Conservation (phyloP, 805 yeast species). For the Candida taoyuanica region DNA sequence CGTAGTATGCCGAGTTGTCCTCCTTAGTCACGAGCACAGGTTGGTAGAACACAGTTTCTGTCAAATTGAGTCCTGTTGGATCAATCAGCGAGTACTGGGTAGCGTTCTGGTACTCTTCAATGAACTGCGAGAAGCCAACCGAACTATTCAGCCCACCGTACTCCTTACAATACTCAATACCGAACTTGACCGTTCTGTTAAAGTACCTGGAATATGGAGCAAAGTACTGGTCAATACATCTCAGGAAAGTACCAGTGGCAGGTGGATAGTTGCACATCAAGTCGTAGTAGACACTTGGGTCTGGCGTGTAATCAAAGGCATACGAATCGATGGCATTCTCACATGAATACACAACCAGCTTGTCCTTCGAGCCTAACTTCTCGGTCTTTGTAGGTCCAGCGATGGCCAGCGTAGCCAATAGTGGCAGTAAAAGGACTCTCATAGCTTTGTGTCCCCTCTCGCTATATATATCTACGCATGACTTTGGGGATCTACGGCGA, state of each 20-base stretch:
- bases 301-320: slow-evolving; percentile 4
- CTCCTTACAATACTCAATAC: neutral
- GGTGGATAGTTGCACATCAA: slow-evolving; percentile 16
- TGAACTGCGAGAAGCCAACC: slow-evolving; percentile 18
- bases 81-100: slow-evolving; percentile 19
- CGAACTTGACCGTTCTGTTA: slow-evolving; percentile 8
- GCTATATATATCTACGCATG: too few relatives aligned
- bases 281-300: neutral
- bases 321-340: neutral
- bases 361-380: slow-evolving; percentile 2
- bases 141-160: slow-evolving; percentile 1
- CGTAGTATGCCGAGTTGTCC: neutral
- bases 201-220: slow-evolving; percentile 12
- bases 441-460: too few relatives aligned
- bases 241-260: slow-evolving; percentile 11
- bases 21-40: slow-evolving; percentile 12
- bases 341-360: slow-evolving; percentile 1
- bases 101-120: slow-evolving; percentile 29
- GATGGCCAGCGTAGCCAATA: slow-evolving; percentile 2
- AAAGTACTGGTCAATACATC: slow-evolving; percentile 7
- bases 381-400: slow-evolving; percentile 6
- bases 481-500: too few relatives aligned
- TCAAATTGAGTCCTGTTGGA: slow-evolving; percentile 6
- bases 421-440: too few relatives aligned
- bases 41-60: slow-evolving; percentile 5